Base-by-base conservation (phyloP, 805 yeast species). In the Candida qinlingensis region DNA sequence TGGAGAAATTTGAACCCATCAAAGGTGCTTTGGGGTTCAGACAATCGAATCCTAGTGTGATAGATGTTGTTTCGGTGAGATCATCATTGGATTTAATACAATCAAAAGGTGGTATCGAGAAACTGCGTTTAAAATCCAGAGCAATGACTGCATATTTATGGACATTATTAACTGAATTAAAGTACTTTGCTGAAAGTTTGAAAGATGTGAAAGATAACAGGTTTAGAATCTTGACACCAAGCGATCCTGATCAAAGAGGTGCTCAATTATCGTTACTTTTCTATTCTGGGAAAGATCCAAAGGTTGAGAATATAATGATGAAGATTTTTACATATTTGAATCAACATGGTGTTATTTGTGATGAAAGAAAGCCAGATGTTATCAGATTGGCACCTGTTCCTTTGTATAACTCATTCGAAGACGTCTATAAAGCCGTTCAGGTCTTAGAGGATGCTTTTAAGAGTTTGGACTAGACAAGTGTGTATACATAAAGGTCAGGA, bases 321-420 rank as follows among this genome's bases (percentile, higher is more conserved):
- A 59, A 62, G 26, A 80, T 88, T 3, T 75, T 77, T 49, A 55
- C 60, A 2, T 69, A 71, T 50, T 61, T 91, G 52, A 70, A 69
- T 34, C 59, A 71, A 9, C 54, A 65, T 5, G 97, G 89, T 3
- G 79, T 88, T 2, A 77, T 91, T 27, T 85, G 88, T 49, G 98
- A 91, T 63, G 96, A 91, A 61, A 75, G 98, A 62, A 75, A 88
- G 61, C 97, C 97, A 1, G 81, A 82, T 61, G 97, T 90, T n/a
- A 80, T 92, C 37, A 72, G 97, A 49, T 61, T 91, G n/a, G 92
- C 96, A 0, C 97, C 98, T 7, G 72, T 78, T 3, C 94, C 96
- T 0, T 71, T 89, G 42, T 91, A 91, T 69, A 91, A 89, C 59
- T 79, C 86, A 1, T 86, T 86, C 56, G 67, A 62, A 39, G 95